These are phyloP conservation scores for Neurospora crassa DNA, from an alignment of 2,329 filamentous ascomycete genomes.

Conservation along the genomic window DNA sequence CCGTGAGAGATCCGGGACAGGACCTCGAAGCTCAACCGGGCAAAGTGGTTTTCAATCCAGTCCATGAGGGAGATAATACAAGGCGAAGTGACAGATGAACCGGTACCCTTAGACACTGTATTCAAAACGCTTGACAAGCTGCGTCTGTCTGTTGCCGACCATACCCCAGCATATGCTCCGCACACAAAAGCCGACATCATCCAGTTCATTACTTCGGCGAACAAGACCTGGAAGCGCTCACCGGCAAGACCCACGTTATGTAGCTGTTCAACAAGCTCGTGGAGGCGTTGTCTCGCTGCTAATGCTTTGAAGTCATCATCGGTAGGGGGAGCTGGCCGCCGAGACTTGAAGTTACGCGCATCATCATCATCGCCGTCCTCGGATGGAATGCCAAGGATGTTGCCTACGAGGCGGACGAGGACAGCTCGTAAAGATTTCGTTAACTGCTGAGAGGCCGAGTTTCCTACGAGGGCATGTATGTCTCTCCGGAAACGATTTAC, in stretches of 20 bases:
- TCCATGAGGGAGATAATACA: conserved; percentile 50
- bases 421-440: conserved; percentile 44
- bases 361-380: conserved; percentile 1
- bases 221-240: conserved; percentile 58
- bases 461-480: conserved; percentile 54
- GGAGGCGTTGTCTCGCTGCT: conserved; percentile 39
- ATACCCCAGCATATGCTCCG: conserved; percentile 53
- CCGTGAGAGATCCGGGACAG: conserved; percentile 35
- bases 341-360: background rate
- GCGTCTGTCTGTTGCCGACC: conserved; percentile 30
- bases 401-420: conserved; percentile 41
- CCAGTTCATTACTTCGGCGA: conserved; percentile 61
- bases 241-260: conserved; percentile 58
- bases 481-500: conserved; percentile 43
- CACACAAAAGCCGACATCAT: conserved; percentile 55
- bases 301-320: conserved; percentile 23
- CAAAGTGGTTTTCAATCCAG: conserved; percentile 62
- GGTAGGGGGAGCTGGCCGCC: conserved; percentile 15
- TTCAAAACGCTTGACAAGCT: conserved; percentile 14
- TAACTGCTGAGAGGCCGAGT: conserved; percentile 47
- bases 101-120: conserved; percentile 20
- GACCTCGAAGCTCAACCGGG: conserved; percentile 53
- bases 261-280: conserved; percentile 48
- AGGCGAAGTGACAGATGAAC: conserved; percentile 33
- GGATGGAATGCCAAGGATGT: conserved; percentile 33